Conservation (phyloP, 2,329 filamentous ascomycete genomes). For the Cercospora zeae-maydis region DNA sequence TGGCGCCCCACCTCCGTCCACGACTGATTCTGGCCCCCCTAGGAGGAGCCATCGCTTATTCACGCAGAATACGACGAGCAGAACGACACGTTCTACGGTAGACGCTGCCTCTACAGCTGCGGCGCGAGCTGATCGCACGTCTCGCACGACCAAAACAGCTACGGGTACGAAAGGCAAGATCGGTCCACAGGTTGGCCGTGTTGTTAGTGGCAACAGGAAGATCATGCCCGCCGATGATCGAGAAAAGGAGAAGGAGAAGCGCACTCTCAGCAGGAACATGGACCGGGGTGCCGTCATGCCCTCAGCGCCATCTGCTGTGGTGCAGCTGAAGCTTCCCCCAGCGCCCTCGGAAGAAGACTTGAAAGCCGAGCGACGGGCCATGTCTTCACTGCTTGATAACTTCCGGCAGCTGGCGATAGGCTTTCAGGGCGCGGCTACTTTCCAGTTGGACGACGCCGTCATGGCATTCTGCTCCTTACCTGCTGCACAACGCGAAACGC, state of each 20-base stretch:
- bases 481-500: constrained; percentile 75
- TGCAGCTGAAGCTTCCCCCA: constrained; percentile 25
- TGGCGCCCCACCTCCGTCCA: constrained; percentile 47
- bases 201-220: constrained; percentile 88
- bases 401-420: constrained; percentile 78
- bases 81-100: constrained; percentile 59
- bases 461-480: constrained; percentile 69
- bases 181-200: constrained; percentile 72
- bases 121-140: constrained; percentile 53
- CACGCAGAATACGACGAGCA: constrained; percentile 63
- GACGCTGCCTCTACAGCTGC: constrained; percentile 51
- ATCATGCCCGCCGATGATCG: constrained; percentile 44
- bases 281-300: constrained; percentile 44
- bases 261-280: constrained; percentile 57
- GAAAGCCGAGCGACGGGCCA: constrained; percentile 60
- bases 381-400: constrained; percentile 73
- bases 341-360: constrained; percentile 15
- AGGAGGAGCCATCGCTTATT: constrained; percentile 50
- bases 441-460: constrained; percentile 73
- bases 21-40: constrained; percentile 42
- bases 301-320: constrained; percentile 28
- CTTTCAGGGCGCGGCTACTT: constrained; percentile 74
- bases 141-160: constrained; percentile 57
- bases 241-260: constrained; percentile 56
- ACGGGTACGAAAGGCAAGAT: constrained; percentile 65